Evolutionary conservation across 257 asterid genomes (phyloP).

Genomic region (Nicotiana tabacum): DNA sequence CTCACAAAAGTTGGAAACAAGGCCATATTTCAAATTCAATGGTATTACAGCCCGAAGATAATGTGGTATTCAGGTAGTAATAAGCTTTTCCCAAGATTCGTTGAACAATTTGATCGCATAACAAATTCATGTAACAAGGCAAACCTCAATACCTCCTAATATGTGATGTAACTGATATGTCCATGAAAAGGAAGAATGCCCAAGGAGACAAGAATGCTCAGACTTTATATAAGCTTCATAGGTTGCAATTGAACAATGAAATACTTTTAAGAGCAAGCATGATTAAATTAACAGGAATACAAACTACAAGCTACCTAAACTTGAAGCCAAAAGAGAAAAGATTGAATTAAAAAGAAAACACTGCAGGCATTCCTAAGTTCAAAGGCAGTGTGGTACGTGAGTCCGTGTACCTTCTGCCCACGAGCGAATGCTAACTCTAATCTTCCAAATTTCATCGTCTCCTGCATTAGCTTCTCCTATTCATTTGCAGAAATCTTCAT

Average conservation of each 20-base stretch:
- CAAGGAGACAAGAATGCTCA: neutral
- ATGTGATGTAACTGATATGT: neutral
- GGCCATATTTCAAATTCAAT: neutral
- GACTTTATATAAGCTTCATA: neutral
- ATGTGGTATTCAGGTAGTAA: neutral
- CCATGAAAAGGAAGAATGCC: neutral
- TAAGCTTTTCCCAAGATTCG: neutral
- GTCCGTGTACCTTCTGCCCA: conserved; percentile 24
- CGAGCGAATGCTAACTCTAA: conserved; percentile 2
- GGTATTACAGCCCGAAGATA: neutral
- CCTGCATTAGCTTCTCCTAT: neutral
- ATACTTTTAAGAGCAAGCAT: neutral
- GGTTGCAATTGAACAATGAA: neutral
- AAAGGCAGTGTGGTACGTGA: conserved; percentile 10
- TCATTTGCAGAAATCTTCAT: neutral
- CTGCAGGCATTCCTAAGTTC: neutral
- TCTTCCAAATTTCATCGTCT: conserved; percentile 6
- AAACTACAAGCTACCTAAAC: conserved; percentile 1
- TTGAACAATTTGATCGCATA: neutral
- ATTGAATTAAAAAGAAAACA: neutral
- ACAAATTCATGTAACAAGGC: neutral
- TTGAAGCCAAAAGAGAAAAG: conserved; percentile 2
- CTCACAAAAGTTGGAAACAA: neutral
- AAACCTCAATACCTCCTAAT: neutral
- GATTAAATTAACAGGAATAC: neutral